Percentiles rank a stretch among this genome's conserved stretches.
Evolutionary conservation across 2,329 filamentous ascomycete genomes (phyloP).

Genomic region (Tolypocladium tropicale): DNA sequence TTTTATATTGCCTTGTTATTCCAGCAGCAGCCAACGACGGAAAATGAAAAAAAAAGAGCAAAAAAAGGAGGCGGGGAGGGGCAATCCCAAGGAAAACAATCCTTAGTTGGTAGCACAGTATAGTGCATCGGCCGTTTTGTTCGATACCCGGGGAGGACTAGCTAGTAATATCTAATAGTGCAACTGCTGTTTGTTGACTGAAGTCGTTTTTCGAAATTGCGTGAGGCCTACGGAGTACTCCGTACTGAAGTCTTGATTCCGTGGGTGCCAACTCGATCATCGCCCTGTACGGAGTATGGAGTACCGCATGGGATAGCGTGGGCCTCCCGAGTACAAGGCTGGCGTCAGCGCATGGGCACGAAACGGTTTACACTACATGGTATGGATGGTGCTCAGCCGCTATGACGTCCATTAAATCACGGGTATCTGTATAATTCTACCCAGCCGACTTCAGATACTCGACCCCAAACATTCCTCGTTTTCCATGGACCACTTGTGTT

Average conservation of each 20-base stretch:
- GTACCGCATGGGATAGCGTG: no score
- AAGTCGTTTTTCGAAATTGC: neutral
- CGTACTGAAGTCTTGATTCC: no score
- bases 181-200: constrained; percentile 22
- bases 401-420: neutral
- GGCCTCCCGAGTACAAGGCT: no score
- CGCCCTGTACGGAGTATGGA: no score
- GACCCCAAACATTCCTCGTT: neutral
- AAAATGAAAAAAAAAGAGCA: constrained; percentile 11
- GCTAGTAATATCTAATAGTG: constrained; percentile 36
- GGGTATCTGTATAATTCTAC: neutral
- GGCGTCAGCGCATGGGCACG: neutral
- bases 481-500: no score
- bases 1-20: constrained; percentile 20
- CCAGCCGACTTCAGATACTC: no score
- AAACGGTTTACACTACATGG: no score
- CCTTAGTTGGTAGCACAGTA: constrained; percentile 13
- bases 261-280: no score
- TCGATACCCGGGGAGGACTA: constrained; percentile 28
- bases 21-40: constrained; percentile 9
- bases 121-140: constrained; percentile 20
- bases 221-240: no score
- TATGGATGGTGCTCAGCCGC: no score
- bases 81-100: constrained; percentile 3
- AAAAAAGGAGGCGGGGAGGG: neutral